These are phyloP conservation scores for Eucalyptus sp. DNA, from an alignment of 345 rosid species.

Conservation along the genomic window DNA sequence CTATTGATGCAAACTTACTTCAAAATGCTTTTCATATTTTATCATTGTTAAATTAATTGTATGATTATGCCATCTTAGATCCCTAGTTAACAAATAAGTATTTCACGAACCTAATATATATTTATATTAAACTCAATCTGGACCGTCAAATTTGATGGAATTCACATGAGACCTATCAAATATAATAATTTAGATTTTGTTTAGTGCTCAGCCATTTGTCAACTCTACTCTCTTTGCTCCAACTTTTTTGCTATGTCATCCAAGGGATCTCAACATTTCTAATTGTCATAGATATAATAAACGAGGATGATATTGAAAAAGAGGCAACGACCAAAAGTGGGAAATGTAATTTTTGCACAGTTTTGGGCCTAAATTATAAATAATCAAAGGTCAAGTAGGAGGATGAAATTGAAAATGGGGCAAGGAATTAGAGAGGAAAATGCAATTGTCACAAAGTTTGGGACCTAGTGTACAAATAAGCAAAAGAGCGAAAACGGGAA, in stretches of 20 bases:
- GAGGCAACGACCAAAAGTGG: neutral
- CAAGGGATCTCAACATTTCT: neutral
- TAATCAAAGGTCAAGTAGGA: neutral
- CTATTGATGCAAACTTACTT: neutral
- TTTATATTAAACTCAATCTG: neutral
- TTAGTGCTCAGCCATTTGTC: neutral
- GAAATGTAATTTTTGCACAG: neutral
- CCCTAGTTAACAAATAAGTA: neutral
- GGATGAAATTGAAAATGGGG: neutral
- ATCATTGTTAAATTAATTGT: neutral
- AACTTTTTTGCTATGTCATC: neutral
- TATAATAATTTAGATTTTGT: neutral
- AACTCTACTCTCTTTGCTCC: neutral
- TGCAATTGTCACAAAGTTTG: neutral
- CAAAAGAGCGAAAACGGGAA: neutral
- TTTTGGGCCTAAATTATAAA: neutral
- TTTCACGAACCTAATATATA: accelerated
- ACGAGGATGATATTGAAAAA: neutral
- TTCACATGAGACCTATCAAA: neutral
- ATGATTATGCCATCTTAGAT: neutral
- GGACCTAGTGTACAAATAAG: neutral
- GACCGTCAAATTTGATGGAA: accelerated
- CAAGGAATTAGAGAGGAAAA: neutral
- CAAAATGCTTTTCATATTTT: neutral
- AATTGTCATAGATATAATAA: neutral